Evolutionary conservation across 225 moss, liverwort and hornwort genomes (phyloP).

Genomic region (Climacium dendroides): DNA sequence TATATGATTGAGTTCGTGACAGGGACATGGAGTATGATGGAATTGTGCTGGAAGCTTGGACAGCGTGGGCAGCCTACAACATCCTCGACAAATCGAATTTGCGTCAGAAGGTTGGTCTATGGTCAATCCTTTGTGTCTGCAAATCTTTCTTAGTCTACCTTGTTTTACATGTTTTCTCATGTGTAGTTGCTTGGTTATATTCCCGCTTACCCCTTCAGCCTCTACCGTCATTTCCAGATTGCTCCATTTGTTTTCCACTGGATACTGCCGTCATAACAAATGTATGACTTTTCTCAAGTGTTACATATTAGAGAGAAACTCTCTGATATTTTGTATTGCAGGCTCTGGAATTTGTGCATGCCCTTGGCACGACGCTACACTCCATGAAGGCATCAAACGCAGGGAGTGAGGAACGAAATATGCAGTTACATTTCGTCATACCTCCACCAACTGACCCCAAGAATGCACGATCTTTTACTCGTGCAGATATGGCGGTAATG

Average conservation of each 20-base stretch:
- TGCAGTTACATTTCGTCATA: slow-evolving; percentile 77
- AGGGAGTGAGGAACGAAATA: slow-evolving; percentile 10
- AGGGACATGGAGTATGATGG: slow-evolving; percentile 83
- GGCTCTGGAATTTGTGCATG: slow-evolving; percentile 80
- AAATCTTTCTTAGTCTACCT: not conserved
- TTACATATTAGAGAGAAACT: not conserved
- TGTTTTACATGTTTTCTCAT: not conserved
- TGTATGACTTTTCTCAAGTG: not conserved
- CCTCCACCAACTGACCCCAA: slow-evolving; percentile 49
- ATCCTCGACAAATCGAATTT: slow-evolving; percentile 55
- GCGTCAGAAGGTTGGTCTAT: slow-evolving; percentile 58
- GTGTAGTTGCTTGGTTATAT: not conserved
- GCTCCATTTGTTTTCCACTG: not conserved
- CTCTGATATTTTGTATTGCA: slow-evolving; percentile 3
- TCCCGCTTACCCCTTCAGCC: not conserved
- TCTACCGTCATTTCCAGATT: not conserved
- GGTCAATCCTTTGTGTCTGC: not conserved
- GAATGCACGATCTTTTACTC: slow-evolving; percentile 45
- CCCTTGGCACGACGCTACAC: slow-evolving; percentile 56
- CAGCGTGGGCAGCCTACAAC: slow-evolving; percentile 59
- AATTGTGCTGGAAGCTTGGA: slow-evolving; percentile 89
- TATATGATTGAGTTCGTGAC: not conserved
- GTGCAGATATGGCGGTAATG: slow-evolving; percentile 48
- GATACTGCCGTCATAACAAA: not conserved
- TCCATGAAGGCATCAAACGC: slow-evolving; percentile 32